Evolutionary conservation across 768 basidiomycete genomes (phyloP).

Genomic region (Kondoa malvinella): DNA sequence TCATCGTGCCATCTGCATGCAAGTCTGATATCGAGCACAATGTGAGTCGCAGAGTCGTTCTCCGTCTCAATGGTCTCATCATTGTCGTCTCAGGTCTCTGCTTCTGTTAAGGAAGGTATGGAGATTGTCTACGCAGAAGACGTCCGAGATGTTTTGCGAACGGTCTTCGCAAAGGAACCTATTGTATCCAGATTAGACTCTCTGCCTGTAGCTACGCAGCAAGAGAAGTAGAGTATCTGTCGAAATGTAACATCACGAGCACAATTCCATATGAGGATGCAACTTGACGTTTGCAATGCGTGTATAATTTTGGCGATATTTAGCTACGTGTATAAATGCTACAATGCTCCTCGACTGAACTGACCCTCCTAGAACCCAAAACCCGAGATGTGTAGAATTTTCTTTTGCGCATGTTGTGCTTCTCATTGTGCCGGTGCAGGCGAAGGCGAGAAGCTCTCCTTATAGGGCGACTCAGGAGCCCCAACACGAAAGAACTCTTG

Average conservation of each 20-base stretch:
- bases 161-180: conserved; percentile 55
- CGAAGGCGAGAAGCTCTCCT: not conserved
- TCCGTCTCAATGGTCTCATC: not conserved
- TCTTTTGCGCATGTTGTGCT: too few species aligned
- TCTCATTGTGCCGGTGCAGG: too few species aligned
- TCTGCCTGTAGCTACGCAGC: conserved; percentile 14
- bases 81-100: conserved; percentile 36
- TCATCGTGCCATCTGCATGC: conserved; percentile 71
- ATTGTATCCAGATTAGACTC: conserved; percentile 12
- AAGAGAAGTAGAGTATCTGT: not conserved
- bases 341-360: too few species aligned
- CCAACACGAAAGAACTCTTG: not conserved
- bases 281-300: too few species aligned
- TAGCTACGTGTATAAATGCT: too few species aligned
- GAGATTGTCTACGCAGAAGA: conserved; percentile 89
- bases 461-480: not conserved
- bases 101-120: conserved; percentile 87
- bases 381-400: not conserved
- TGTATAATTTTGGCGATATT: too few species aligned
- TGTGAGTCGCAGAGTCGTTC: conserved; percentile 34
- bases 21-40: conserved; percentile 93
- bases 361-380: too few species aligned
- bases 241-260: not conserved
- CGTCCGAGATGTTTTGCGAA: conserved; percentile 70
- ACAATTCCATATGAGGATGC: too few species aligned